Evolutionary conservation across 1,284 basidiomycete species (phyloP), one percentile per base, ranked within the genome.

Genomic region (Lignosus rhinocerotis): DNA sequence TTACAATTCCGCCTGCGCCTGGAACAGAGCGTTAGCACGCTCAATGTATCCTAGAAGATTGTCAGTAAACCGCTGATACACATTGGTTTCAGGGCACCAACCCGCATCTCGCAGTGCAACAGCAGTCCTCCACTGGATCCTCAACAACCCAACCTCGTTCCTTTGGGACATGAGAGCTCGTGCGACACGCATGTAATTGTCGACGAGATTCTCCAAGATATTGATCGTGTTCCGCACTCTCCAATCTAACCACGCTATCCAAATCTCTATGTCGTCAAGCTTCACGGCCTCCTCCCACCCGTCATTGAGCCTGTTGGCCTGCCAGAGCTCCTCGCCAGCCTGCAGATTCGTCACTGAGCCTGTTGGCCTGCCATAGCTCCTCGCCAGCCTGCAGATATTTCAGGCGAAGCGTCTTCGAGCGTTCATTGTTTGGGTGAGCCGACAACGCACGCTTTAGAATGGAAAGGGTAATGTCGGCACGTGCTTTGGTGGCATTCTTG

Each of bases 231-330:
- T 79, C 31, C 82, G 75, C 33, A 87, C 81, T 54, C 80, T 78
- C 90, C 88, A 92, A 64, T 89, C 87, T 6, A 91, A 67, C 90
- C 88, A 93, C 62, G 86, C 86, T 72, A 89, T 80, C 81, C 83
- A 87, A 16, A 91, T 76, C 53, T 78, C 76, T 33, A 82, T 75
- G 36, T 77, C 74, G 41, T 79, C 79, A 9, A 80, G 73, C 25
- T 76, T 66, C 60, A 91, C 72, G 0, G 88, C 85, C 41, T 81
- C 78, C 51, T 89, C 86, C 93, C 93, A 95, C 67, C 93, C 87
- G 12, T 76, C 73, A 19, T 69, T 61, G 10, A 87, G 66, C 72
- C 84, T 80, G 48, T 76, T 74, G 58, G 78, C 75, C 33, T 79
- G 70, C 90, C 87, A 92, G 16, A 88, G 66, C 58, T 87, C 82